Base-by-base conservation (phyloP, 1,139 yeast species). In the Debaryomycetaceae sp. region DNA sequence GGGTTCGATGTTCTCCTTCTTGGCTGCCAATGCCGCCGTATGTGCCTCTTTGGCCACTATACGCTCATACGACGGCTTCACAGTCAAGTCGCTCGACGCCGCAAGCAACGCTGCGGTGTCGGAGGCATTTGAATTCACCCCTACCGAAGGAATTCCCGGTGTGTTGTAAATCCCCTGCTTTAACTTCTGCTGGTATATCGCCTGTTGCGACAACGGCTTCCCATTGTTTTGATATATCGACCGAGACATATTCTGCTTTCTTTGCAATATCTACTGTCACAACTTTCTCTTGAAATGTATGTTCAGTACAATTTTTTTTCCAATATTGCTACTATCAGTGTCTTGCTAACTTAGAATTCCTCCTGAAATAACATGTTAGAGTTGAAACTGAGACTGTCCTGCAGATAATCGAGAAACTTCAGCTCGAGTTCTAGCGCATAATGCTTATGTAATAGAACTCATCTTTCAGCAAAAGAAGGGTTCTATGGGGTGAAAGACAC, bases 31-130 rank as follows among this genome's bases (percentile, higher is more conserved):
- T 4, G 83, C 87, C 34, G 87, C 87, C 16, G 75, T 72, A 35
- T 81, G 83, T 14, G 87, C 87, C 44, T 81, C 87, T 5, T 72
- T 71, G 19, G 87, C 84, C 41, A 79, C 67, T 17, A 75, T 66
- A 48, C 91, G 67, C 57, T 78, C 81, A 59, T 83, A 84, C 15
- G 70, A 53, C 11, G 88, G 81, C 46, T 75, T 77, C 37, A 83
- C 79, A 1, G 81, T 70, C 41, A 81, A 68, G 58, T 81, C 86
- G 9, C 85, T 65, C 6, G 81, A 75, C 5, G 86, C 79, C 2
- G 94, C 94, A 47, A 82, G 67, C 40, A 82, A 67, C 0, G 92
- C 92, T 35, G 94, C 94, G 3, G 86, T 78, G 56, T 83, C 89
- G 9, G 87, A 78, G 26, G 89, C 89, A 38, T 70, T 69, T 43